Evolutionary conservation across 2,329 filamentous ascomycete genomes (phyloP).

Genomic region (Aspergillus hortae): DNA sequence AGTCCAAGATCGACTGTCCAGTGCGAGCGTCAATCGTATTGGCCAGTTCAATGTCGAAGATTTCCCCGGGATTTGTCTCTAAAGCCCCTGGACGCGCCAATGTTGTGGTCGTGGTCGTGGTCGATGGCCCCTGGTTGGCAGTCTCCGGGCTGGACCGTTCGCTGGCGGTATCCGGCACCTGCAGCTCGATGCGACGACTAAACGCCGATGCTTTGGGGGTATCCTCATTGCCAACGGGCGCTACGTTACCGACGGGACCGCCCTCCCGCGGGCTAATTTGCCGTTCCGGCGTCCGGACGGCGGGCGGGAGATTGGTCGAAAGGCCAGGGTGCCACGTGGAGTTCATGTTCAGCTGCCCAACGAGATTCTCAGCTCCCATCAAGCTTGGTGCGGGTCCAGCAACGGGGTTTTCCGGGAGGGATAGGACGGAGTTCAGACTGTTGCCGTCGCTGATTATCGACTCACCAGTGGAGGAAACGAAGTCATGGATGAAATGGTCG

Average conservation of each 20-base stretch:
- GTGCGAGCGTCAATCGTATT: constrained; percentile 44
- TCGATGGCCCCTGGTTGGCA: constrained; percentile 4
- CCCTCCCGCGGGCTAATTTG: constrained; percentile 27
- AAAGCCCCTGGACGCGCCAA: constrained; percentile 3
- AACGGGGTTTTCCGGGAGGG: constrained; percentile 32
- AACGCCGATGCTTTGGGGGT: constrained; percentile 32
- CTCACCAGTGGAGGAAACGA: constrained; percentile 39
- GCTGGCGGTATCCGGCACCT: constrained; percentile 37
- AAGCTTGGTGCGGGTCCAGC: constrained; percentile 44
- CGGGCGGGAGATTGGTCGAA: constrained; percentile 27
- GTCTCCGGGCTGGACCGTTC: constrained; percentile 21
- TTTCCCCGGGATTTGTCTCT: constrained; percentile 9
- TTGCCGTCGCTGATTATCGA: constrained; percentile 34
- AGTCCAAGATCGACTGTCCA: constrained; percentile 29
- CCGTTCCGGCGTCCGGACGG: constrained; percentile 29
- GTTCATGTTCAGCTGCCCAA: constrained; percentile 47
- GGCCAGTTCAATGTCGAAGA: constrained; percentile 35
- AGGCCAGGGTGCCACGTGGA: constrained; percentile 35
- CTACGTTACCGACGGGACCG: neutral
- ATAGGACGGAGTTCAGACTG: constrained; percentile 36
- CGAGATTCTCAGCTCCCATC: constrained; percentile 46
- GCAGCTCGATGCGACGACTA: constrained; percentile 36
- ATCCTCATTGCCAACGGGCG: constrained; percentile 10
- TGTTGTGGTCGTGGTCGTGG: neutral
- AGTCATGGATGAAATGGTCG: constrained; percentile 36